Evolutionary conservation across 2,329 filamentous ascomycete species (phyloP).

Genomic region (Fusarium lyarnte): DNA sequence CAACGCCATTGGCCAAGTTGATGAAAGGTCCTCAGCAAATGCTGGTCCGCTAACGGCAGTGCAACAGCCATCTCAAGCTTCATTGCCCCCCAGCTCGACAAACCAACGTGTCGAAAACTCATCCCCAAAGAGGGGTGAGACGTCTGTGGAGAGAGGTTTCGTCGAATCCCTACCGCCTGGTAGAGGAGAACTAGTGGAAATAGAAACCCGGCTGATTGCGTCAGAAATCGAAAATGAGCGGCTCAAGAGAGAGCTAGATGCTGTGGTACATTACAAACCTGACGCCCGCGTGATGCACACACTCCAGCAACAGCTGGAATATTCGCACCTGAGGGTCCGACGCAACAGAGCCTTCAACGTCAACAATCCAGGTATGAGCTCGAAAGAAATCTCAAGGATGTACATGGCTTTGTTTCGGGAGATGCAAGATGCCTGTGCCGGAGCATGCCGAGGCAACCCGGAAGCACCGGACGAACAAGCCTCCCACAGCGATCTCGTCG

Average conservation of each 20-base stretch:
- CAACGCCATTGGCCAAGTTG: not conserved
- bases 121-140: not conserved
- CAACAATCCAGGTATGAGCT: not conserved
- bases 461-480: not conserved
- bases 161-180: fast-evolving
- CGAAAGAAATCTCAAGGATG: fast-evolving
- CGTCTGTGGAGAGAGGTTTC: not conserved
- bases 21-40: not conserved
- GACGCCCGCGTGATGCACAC: not conserved
- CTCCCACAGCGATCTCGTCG: not conserved
- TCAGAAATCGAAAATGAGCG: not conserved
- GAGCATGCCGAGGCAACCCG: not conserved
- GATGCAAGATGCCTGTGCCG: too few species aligned
- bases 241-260: not conserved
- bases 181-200: not conserved
- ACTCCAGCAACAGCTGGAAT: not conserved
- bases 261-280: not conserved
- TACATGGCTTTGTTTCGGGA: too few species aligned
- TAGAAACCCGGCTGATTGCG: not conserved
- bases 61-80: not conserved
- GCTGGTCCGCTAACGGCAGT: not conserved
- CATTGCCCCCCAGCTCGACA: not conserved
- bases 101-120: not conserved
- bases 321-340: fast-evolving
- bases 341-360: fast-evolving